phyloP scores from a whole-genome alignment of 2,329 filamentous ascomycete genomes.

The Cladosporium phlei region DNA sequence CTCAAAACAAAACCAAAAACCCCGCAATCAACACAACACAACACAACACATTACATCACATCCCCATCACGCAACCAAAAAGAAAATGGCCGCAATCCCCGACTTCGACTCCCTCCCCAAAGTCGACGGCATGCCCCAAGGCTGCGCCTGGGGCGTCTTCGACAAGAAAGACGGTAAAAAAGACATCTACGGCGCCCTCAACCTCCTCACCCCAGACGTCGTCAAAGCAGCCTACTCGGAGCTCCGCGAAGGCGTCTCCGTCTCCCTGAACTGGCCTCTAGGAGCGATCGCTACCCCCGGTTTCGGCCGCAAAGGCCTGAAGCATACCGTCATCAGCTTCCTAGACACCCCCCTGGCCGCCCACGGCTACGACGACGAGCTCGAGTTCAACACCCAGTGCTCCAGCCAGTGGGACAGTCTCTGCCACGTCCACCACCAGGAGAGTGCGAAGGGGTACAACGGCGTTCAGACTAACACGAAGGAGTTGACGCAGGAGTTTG shows the following conservation, averaged over 20 bases:
- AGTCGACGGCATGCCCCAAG: conserved; percentile 38
- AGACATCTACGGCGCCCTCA: conserved; percentile 42
- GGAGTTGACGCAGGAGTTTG: conserved; percentile 26
- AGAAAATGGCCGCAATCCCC: conserved; percentile 30
- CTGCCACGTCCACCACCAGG: conserved; percentile 37
- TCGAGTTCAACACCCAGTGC: conserved; percentile 45
- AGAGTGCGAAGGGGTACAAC: conserved; percentile 48
- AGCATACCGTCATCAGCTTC: conserved; percentile 34
- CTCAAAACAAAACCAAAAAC: no score
- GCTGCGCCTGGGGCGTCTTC: conserved; percentile 41
- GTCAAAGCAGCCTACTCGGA: conserved; percentile 40
- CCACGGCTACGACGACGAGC: conserved; percentile 42
- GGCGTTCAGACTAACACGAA: conserved; percentile 35
- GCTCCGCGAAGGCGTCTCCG: conserved; percentile 37
- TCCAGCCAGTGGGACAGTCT: conserved; percentile 46
- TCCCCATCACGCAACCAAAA: not conserved
- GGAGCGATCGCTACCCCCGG: conserved; percentile 34
- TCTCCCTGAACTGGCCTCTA: conserved; percentile 40
- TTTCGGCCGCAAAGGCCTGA: conserved; percentile 32
- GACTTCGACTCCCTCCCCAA: conserved; percentile 40
- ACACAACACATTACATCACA: no score
- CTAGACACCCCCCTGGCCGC: conserved; percentile 31
- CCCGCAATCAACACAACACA: no score
- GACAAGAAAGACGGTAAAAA: conserved; percentile 42
- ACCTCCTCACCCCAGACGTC: conserved; percentile 42